These are phyloP conservation scores for Acacia pycnantha DNA, from an alignment of 331 rosid genomes.

Conservation along the genomic window DNA sequence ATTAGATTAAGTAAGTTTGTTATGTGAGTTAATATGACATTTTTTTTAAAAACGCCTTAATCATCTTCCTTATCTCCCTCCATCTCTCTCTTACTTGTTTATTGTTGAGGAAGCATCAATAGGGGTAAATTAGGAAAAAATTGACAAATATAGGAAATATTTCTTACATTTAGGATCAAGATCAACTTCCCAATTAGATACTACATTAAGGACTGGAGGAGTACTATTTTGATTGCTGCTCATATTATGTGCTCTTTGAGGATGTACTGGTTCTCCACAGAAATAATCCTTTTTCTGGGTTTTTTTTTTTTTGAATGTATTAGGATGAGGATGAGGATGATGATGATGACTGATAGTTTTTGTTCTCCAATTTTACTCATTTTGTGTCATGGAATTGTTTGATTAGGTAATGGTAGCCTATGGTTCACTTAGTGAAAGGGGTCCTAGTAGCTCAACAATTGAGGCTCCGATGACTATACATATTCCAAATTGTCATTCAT, in stretches of 20 bases:
- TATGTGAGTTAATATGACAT: too few relatives aligned
- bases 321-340: not conserved
- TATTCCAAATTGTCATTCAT: conserved; percentile 57
- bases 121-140: too few relatives aligned
- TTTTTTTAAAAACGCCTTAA: too few relatives aligned
- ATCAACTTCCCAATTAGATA: too few relatives aligned
- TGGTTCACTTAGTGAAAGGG: conserved; percentile 56
- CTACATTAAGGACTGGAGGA: too few relatives aligned
- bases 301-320: conserved; percentile 3
- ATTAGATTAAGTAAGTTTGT: too few relatives aligned
- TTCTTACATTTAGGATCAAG: too few relatives aligned
- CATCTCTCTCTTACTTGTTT: too few relatives aligned
- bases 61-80: too few relatives aligned
- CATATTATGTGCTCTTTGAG: not conserved
- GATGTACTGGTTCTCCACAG: not conserved
- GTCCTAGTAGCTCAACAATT: conserved; percentile 61
- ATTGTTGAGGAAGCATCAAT: too few relatives aligned
- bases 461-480: conserved; percentile 79
- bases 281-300: not conserved
- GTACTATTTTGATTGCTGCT: not conserved
- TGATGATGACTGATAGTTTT: conserved; percentile 5
- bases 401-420: conserved; percentile 76
- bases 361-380: not conserved
- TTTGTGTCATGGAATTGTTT: conserved; percentile 18
- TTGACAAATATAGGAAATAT: too few relatives aligned